Evolutionary conservation across 768 basidiomycete genomes (phyloP), one percentile per base, ranked within the genome.

Genomic region (Mycena chlorophos): DNA sequence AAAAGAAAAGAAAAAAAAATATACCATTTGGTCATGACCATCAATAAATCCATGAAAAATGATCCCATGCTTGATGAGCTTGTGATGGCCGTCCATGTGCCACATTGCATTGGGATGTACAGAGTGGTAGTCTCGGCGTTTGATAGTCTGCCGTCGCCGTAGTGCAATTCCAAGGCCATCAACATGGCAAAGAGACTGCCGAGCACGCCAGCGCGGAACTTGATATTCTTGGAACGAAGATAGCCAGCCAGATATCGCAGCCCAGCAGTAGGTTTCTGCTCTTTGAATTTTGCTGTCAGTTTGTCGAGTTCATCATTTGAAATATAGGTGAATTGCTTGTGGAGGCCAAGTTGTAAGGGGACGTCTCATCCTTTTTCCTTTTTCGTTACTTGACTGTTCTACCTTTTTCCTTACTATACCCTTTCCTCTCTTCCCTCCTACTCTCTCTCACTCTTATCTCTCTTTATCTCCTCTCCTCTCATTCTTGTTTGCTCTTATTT

Each of bases 21-120:
- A n/a, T 40, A 71, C 70, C 17, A 64, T 70, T 10, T 65, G 58
- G 50, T 58, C 64, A 56, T 65, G 71, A 0, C 72, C 72, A 59
- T 73, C 69, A 39, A 68, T 53, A 48, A 65, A 54, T 0, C 67
- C 65, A 53, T 70, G 68, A 22, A 69, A 65, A 12, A 69, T 63
- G 54, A 69, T 56, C 17, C 66, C 68, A 62, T 64, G 70, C 1
- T 40, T 48, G 26, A 68, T 68, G 1, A 70, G 52, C 40, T 66
- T 69, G 46, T 70, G 68, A 49, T 70, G 65, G 13, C 66, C 58
- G 53, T 68, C 66, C 4, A 66, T 19, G 29, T 69, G 68, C 68
- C 67, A 69, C 1, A 66, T 30, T 1, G 57, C 58, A 58, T 68
- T 53, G 4, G 64, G 64, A 5, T 59, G 55, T 8, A 52, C 48